Percentiles rank a stretch among this genome's conserved stretches.
Conservation (phyloP, 805 yeast species). For the Zygosaccharomyces pseudorouxii region DNA sequence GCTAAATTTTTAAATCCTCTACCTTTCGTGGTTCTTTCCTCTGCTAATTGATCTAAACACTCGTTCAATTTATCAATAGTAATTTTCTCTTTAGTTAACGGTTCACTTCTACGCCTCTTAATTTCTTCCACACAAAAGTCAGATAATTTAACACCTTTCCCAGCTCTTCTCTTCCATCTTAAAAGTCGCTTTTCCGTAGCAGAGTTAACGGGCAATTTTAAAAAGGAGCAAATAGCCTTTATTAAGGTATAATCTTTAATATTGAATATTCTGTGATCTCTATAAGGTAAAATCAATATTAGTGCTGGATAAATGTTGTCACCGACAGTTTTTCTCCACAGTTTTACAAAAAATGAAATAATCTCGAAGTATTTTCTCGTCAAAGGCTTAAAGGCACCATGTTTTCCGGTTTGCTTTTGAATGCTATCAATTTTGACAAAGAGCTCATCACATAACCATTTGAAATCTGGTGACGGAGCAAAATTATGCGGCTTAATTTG, state of each 20-base stretch:
- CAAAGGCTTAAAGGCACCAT: conserved; percentile 17
- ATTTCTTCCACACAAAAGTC: conserved; percentile 47
- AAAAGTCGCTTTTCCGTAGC: conserved; percentile 50
- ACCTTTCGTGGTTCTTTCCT: conserved; percentile 20
- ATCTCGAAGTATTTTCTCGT: conserved; percentile 25
- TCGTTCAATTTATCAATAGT: conserved; percentile 49
- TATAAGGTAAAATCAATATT: conserved; percentile 55
- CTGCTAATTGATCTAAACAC: conserved; percentile 43
- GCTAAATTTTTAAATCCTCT: conserved; percentile 20
- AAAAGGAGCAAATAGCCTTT: conserved; percentile 44
- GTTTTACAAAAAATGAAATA: conserved; percentile 40
- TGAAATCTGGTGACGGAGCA: conserved; percentile 37
- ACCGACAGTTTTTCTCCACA: conserved; percentile 55
- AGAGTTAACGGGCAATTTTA: conserved; percentile 56
- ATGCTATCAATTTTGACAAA: conserved; percentile 29
- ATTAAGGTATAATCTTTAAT: conserved; percentile 63
- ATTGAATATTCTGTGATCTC: conserved; percentile 58
- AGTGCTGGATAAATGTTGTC: conserved; percentile 64
- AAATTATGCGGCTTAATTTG: conserved; percentile 21
- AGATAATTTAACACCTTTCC: conserved; percentile 45
- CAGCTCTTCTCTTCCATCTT: conserved; percentile 45
- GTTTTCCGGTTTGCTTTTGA: conserved; percentile 11
- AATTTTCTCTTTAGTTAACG: conserved; percentile 35
- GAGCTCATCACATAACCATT: conserved; percentile 36
- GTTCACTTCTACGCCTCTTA: conserved; percentile 43